A percentile compares a stretch with the other conserved stretches of the same genome.
Evolutionary conservation across 345 rosid genomes (phyloP).

Genomic region (Arabidopsis suecica): DNA sequence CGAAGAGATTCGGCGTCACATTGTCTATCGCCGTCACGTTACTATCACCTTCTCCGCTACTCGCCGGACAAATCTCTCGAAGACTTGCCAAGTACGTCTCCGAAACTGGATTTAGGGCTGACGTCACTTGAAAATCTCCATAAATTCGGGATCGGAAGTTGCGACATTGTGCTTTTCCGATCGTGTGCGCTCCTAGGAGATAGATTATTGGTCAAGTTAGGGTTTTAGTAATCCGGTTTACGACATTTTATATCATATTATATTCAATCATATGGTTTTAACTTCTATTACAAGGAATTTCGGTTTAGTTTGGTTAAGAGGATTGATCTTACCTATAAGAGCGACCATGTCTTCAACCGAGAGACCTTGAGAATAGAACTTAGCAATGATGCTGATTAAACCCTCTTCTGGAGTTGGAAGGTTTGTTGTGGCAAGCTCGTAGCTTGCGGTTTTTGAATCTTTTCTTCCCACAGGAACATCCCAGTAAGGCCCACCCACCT

Average conservation of each 20-base stretch:
- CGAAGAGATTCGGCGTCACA: conserved; percentile 72
- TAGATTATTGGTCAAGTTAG: neutral
- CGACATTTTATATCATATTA: neutral
- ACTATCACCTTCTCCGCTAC: conserved; percentile 57
- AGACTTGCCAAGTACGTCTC: conserved; percentile 51
- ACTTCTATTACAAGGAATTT: neutral
- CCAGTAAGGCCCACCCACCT: conserved; percentile 99
- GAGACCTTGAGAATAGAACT: conserved; percentile 76
- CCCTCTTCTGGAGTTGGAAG: conserved; percentile 73
- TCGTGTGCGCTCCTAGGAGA: conserved; percentile 78
- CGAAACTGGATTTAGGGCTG: conserved; percentile 48
- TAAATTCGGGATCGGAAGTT: conserved; percentile 70
- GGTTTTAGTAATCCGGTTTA: neutral
- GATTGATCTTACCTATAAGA: conserved; percentile 63
- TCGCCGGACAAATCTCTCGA: conserved; percentile 60
- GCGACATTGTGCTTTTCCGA: conserved; percentile 82
- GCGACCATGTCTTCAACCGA: conserved; percentile 85
- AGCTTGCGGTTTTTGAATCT: conserved; percentile 79
- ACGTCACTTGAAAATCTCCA: conserved; percentile 57
- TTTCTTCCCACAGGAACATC: conserved; percentile 93
- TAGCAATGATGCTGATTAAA: conserved; percentile 61
- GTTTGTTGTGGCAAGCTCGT: conserved; percentile 52
- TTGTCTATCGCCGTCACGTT: conserved; percentile 74
- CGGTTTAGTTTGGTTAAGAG: conserved; percentile 12
- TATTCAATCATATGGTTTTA: neutral